A percentile compares a stretch with the other conserved stretches of the same genome.
These are phyloP conservation scores for Zanthoxylum bungeanum DNA, from an alignment of 345 rosid species.

Conservation along the genomic window DNA sequence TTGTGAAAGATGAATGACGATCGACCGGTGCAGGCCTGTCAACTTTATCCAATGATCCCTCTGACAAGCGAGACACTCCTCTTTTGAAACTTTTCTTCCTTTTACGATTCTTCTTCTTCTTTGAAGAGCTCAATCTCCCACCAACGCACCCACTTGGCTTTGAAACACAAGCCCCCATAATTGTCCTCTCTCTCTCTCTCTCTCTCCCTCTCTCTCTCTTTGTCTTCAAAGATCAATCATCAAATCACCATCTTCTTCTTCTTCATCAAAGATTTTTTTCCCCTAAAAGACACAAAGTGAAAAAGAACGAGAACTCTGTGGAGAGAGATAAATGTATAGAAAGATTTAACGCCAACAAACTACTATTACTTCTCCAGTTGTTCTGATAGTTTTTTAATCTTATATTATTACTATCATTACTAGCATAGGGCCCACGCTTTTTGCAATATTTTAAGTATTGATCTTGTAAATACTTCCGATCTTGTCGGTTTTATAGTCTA, in stretches of 20 bases:
- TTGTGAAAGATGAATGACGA: constrained; percentile 51
- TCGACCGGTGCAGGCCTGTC: constrained; percentile 36
- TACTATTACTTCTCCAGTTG: neutral
- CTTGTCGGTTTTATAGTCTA: too few relatives aligned
- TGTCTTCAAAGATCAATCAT: constrained; percentile 12
- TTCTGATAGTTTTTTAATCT: neutral
- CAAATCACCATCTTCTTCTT: constrained; percentile 8
- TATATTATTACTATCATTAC: neutral
- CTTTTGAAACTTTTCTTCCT: constrained; percentile 43
- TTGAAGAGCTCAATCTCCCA: constrained; percentile 52
- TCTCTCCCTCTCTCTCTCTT: neutral
- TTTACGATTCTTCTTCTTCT: constrained; percentile 43
- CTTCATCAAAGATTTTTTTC: neutral
- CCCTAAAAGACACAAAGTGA: neutral
- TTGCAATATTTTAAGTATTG: too few relatives aligned
- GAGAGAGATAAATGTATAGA: constrained; percentile 2
- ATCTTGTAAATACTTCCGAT: too few relatives aligned
- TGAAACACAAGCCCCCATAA: constrained; percentile 87
- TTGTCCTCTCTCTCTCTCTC: constrained; percentile 3
- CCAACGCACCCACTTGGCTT: constrained; percentile 67
- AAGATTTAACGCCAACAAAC: neutral
- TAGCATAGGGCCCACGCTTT: too few relatives aligned
- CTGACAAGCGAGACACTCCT: constrained; percentile 47
- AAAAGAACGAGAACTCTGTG: neutral
- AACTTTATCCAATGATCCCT: constrained; percentile 43